Conservation (phyloP, 179 eudicot genomes). For the Gypsophila paniculata region DNA sequence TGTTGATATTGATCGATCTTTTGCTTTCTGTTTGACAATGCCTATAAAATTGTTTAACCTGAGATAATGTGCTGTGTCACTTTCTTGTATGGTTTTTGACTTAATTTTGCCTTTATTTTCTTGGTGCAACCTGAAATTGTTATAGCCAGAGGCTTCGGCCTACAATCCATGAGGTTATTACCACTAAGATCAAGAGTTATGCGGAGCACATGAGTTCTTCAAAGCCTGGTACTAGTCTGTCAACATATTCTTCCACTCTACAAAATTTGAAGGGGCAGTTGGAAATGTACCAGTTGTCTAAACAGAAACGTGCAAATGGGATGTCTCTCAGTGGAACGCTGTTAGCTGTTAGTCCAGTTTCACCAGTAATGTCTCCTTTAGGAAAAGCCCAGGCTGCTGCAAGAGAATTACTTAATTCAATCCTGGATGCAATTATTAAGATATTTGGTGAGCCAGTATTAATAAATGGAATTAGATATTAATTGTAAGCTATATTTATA, state of each 20-base stretch:
- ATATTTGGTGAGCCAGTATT: constrained; percentile 66
- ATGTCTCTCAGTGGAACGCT: constrained; percentile 56
- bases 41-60: neutral
- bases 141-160: constrained; percentile 95
- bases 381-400: constrained; percentile 91
- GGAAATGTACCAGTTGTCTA: constrained; percentile 61
- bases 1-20: constrained; percentile 3
- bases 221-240: constrained; percentile 51
- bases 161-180: constrained; percentile 81
- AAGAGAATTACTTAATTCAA: constrained; percentile 73
- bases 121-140: constrained; percentile 9
- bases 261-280: constrained; percentile 75
- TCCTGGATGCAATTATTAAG: constrained; percentile 66
- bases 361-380: constrained; percentile 86
- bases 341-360: constrained; percentile 86
- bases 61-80: neutral
- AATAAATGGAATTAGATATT: constrained; percentile 8
- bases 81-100: constrained; percentile 5
- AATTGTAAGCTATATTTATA: constrained; percentile 7
- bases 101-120: constrained; percentile 10
- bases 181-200: constrained; percentile 66
- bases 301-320: constrained; percentile 74
- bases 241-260: constrained; percentile 53
- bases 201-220: constrained; percentile 60
- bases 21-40: neutral